Evolutionary conservation across 2,329 filamentous ascomycete species (phyloP), one percentile per base, ranked within the genome.

Genomic region (Coniochaeta sp.): DNA sequence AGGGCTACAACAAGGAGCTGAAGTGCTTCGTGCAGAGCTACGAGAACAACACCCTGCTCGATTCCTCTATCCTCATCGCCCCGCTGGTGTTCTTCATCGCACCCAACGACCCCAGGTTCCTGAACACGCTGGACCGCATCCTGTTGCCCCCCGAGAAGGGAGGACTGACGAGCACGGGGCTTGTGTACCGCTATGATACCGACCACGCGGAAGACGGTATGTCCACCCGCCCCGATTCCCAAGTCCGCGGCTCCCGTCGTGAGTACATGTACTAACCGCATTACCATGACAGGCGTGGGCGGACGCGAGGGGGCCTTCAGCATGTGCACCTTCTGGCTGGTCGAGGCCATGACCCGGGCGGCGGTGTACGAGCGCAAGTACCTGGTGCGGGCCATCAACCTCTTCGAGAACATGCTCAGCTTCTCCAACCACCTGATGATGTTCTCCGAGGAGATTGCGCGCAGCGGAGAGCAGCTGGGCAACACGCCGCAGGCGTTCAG

Each of bases 281-380:
- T 62, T 67, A 36, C 56, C 38, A 63, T 6, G 16, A 60, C 64
- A 89, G 87, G 88, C 33, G 87, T 92, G 9, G 88, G 88, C 40
- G 89, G 89, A 19, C 79, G 82, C 58, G 89, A 92, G 73, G 89
- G 89, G 24, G 88, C 89, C 22, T 92, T 92, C 69, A 86, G 82
- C 68, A 91, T 92, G 88, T 91, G 89, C 69, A 92, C 89, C 0
- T 92, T 92, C 71, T 92, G 89, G 89, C 82, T 91, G 0, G 88
- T 92, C 14, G 89, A 92, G 73, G 88, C 89, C 26, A 81, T 92
- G 74, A 90, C 88, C 33, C 81, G 89, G 34, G 88, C 88, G 64
- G 76, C 81, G 65, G 75, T 79, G 56, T 88, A 89, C 70, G 85
- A 89, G 64, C 76, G 77, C n/a, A 86, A 83, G 64, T 89, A 89